These are phyloP conservation scores for Metarhizium rileyi DNA, from an alignment of 2,329 filamentous ascomycete genomes.

Conservation along the genomic window DNA sequence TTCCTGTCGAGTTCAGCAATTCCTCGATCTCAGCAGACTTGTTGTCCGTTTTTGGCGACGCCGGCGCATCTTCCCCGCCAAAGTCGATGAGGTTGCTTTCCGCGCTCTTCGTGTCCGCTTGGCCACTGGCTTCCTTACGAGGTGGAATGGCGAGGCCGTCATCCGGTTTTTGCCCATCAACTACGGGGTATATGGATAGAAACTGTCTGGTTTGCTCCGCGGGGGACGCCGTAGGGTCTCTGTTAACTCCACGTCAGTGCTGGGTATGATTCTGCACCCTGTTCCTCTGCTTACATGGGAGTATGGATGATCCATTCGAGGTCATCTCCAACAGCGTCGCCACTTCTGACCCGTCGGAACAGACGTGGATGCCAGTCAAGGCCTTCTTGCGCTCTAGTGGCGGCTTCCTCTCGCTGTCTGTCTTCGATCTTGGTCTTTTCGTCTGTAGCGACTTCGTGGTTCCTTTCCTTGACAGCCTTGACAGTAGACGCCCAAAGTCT, in stretches of 20 bases:
- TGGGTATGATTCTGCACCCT: not conserved
- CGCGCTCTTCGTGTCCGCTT: constrained; percentile 9
- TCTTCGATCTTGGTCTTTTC: constrained; percentile 97
- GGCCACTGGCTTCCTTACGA: constrained; percentile 9
- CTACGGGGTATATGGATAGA: constrained; percentile 72
- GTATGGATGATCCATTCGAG: constrained; percentile 94
- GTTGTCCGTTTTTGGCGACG: not conserved
- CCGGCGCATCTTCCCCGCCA: constrained; percentile 24
- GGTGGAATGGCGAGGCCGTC: constrained; percentile 48
- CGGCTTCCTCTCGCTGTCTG: constrained; percentile 79
- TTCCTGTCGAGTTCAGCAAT: constrained; percentile 38
- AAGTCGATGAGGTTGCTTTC: constrained; percentile 46
- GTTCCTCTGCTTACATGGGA: constrained; percentile 56
- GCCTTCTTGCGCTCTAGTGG: constrained; percentile 64
- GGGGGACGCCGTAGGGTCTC: constrained; percentile 40
- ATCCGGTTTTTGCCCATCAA: constrained; percentile 60
- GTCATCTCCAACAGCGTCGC: constrained; percentile 77
- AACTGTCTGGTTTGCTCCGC: constrained; percentile 72
- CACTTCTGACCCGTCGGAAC: constrained; percentile 66
- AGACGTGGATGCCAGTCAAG: constrained; percentile 82
- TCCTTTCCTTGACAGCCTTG: constrained; percentile 69
- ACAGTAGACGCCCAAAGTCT: constrained; percentile 76
- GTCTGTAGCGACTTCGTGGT: constrained; percentile 83
- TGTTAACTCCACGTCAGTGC: constrained; percentile 12
- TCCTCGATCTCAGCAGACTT: constrained; percentile 29